Conservation (phyloP, 352 stramenopile species). For the Globisporangium nagaii region DNA sequence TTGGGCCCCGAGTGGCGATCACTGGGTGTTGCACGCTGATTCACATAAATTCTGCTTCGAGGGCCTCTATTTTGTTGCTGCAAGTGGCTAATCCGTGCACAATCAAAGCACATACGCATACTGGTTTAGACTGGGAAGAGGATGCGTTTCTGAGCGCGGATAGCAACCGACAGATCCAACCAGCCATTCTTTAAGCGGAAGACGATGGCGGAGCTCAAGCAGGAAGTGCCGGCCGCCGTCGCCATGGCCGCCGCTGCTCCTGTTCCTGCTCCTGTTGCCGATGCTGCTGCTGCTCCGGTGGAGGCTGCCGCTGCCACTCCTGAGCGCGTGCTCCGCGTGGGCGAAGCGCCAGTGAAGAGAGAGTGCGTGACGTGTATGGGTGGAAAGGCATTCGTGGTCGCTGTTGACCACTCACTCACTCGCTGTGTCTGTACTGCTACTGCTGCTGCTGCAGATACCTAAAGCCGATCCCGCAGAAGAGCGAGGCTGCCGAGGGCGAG, state of each 20-base stretch:
- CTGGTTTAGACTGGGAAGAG: too few species aligned
- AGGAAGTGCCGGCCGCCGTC: background rate
- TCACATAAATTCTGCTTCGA: too few species aligned
- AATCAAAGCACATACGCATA: too few species aligned
- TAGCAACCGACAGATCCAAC: background rate
- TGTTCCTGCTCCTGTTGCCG: background rate
- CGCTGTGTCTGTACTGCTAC: background rate
- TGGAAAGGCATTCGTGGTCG: background rate
- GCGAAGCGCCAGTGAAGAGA: conserved; percentile 44
- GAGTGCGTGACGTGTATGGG: conserved; percentile 19
- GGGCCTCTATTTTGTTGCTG: too few species aligned
- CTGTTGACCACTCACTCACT: background rate
- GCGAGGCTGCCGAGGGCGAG: conserved; percentile 11
- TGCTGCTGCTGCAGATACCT: conserved; percentile 38
- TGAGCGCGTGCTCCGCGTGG: conserved; percentile 2
- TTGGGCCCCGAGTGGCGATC: too few species aligned
- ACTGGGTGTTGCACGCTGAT: too few species aligned
- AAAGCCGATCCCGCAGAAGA: conserved; percentile 35
- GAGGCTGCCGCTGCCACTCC: background rate
- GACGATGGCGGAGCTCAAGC: background rate
- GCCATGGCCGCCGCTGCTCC: background rate
- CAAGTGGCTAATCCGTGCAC: too few species aligned
- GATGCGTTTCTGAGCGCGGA: too few species aligned
- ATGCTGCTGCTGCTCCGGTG: background rate
- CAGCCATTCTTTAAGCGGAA: background rate